phyloP scores from a whole-genome alignment of 129 eudicot genomes.

The Calendula officinalis region DNA sequence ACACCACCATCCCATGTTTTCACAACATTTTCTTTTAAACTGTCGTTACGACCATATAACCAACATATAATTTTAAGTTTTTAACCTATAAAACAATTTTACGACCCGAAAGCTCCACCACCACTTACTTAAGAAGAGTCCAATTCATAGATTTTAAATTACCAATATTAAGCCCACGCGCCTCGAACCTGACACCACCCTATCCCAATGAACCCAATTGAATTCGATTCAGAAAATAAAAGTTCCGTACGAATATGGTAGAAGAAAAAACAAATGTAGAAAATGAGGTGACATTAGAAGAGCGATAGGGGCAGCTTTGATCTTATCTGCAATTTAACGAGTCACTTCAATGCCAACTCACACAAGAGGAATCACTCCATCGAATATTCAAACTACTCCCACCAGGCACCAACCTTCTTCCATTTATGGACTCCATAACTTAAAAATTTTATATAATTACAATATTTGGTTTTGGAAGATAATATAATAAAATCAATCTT shows the following conservation, averaged over 20 bases:
- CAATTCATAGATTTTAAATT: too few species aligned
- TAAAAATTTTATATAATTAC: neutral
- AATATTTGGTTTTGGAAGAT: neutral
- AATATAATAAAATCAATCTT: neutral
- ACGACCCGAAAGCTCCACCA: too few species aligned
- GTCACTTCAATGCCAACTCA: slow-evolving; percentile 5
- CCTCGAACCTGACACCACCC: too few species aligned
- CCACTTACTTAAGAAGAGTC: too few species aligned
- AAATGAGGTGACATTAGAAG: neutral
- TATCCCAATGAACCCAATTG: neutral
- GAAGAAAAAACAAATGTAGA: neutral
- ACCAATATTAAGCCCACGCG: too few species aligned
- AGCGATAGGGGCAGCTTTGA: slow-evolving; percentile 8
- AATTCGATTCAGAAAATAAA: neutral
- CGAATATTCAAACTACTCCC: slow-evolving; percentile 28
- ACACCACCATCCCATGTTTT: too few species aligned
- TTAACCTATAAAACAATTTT: too few species aligned
- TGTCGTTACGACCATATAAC: too few species aligned
- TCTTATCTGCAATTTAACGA: slow-evolving; percentile 14
- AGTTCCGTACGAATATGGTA: neutral
- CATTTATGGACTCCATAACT: neutral
- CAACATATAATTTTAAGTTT: too few species aligned
- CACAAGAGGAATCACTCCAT: neutral
- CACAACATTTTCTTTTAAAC: too few species aligned
- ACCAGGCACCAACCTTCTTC: slow-evolving; percentile 3